Evolutionary conservation across 805 yeast genomes (phyloP).

Genomic region (Starmera amethionina): DNA sequence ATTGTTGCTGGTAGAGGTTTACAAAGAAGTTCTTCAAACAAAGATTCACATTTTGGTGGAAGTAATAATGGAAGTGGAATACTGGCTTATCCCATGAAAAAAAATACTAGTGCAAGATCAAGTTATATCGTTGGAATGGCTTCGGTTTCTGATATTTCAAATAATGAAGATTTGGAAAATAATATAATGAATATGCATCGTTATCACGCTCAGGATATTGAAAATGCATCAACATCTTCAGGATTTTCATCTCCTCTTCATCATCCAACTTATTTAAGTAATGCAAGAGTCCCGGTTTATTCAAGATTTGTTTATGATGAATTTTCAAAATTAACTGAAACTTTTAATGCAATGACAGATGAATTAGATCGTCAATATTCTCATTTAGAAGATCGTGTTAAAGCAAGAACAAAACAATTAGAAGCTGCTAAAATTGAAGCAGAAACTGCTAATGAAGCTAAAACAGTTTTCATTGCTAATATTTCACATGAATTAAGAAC

Average conservation of each 20-base stretch:
- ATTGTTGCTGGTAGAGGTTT: constrained; percentile 33
- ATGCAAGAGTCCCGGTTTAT: constrained; percentile 34
- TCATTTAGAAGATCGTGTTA: constrained; percentile 80
- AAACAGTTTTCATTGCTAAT: constrained; percentile 86
- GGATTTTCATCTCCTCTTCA: constrained; percentile 5
- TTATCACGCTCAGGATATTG: neutral
- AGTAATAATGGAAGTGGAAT: constrained; percentile 2
- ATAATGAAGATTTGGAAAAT: neutral
- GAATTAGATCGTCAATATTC: constrained; percentile 79
- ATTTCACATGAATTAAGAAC: constrained; percentile 92
- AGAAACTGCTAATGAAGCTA: constrained; percentile 93
- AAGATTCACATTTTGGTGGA: constrained; percentile 1
- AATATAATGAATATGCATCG: neutral
- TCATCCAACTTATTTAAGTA: constrained; percentile 24
- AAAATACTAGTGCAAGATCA: neutral
- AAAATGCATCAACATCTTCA: constrained; percentile 9
- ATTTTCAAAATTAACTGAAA: constrained; percentile 75
- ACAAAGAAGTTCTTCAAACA: constrained; percentile 10
- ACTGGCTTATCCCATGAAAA: too few relatives aligned
- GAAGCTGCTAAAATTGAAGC: constrained; percentile 86
- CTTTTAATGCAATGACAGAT: constrained; percentile 86
- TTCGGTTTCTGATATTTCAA: neutral
- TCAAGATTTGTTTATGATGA: constrained; percentile 66
- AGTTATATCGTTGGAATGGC: neutral
- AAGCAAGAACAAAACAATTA: constrained; percentile 75